phyloP scores from a whole-genome alignment of 345 rosid genomes.

The Syzygium aromaticum region DNA sequence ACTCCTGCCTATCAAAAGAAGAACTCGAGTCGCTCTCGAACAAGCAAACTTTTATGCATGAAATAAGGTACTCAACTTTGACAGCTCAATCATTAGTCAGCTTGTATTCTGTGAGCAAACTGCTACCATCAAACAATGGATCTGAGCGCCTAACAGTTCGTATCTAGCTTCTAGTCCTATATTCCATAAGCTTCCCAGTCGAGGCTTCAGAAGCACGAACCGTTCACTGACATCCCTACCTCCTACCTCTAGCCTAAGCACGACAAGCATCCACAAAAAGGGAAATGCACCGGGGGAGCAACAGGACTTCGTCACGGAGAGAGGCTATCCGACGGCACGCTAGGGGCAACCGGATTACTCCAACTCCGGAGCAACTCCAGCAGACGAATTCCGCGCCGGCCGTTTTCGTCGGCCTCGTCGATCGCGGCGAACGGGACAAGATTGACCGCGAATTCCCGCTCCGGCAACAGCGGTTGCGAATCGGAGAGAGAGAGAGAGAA shows the following conservation, averaged over 20 bases:
- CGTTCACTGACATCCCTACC: background rate
- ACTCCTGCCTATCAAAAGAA: background rate
- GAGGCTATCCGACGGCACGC: background rate
- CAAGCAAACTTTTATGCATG: background rate
- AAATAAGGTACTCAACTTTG: background rate
- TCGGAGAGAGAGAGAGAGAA: background rate
- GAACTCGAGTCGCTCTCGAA: background rate
- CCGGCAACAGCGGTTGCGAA: background rate
- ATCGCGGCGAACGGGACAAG: background rate
- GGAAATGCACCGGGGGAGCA: background rate
- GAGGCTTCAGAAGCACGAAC: background rate
- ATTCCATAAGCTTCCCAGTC: background rate
- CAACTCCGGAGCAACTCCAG: background rate
- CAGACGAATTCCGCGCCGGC: background rate
- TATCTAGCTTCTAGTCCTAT: background rate
- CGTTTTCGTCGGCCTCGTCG: background rate
- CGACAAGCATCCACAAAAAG: background rate
- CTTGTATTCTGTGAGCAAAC: background rate
- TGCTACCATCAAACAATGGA: background rate
- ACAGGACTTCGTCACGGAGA: background rate
- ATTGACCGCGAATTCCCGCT: background rate
- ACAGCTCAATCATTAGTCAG: background rate
- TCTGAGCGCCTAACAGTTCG: background rate
- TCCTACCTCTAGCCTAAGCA: background rate
- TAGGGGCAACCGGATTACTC: background rate